Percentiles rank a stretch among this genome's conserved stretches.
phyloP scores from a whole-genome alignment of 768 basidiomycete species.

The Trametes maxima region DNA sequence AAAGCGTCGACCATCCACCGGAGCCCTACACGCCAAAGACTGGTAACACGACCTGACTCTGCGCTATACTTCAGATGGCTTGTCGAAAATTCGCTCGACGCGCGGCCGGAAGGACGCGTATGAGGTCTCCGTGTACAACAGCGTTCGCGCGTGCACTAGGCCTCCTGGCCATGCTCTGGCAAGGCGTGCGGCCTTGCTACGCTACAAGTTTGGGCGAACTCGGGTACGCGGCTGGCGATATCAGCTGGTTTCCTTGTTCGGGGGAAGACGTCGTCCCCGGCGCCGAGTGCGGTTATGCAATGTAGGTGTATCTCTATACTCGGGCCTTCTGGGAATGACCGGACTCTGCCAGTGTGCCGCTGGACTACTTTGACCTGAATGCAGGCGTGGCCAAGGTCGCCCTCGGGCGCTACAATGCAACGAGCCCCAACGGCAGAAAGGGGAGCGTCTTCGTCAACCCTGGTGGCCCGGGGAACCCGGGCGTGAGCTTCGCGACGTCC shows the following conservation, averaged over 20 bases:
- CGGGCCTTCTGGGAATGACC: neutral
- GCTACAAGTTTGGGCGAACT: neutral
- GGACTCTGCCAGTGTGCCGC: conserved; percentile 30
- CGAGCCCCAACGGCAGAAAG: conserved; percentile 22
- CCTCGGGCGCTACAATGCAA: conserved; percentile 34
- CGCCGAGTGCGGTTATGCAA: conserved; percentile 29
- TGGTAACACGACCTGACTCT: no score
- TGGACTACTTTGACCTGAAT: conserved; percentile 34
- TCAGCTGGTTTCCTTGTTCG: conserved; percentile 17
- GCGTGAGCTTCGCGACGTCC: conserved; percentile 19
- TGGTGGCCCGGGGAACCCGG: conserved; percentile 35
- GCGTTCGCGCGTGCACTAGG: no score
- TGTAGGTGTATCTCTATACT: conserved; percentile 9
- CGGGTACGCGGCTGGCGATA: conserved; percentile 9
- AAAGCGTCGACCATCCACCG: no score
- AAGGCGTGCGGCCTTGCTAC: neutral
- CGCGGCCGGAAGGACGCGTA: no score
- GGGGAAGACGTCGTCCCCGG: conserved; percentile 11
- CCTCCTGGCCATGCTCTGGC: neutral
- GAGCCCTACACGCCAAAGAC: no score
- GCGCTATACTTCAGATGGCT: no score
- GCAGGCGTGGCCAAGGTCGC: conserved; percentile 35
- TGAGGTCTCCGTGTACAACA: no score
- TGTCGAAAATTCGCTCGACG: no score
- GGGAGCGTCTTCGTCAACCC: conserved; percentile 38